Percentiles rank a stretch among this genome's conserved stretches.
Conservation (phyloP, 2,329 filamentous ascomycete genomes). For the Trichocomaceae sp. region DNA sequence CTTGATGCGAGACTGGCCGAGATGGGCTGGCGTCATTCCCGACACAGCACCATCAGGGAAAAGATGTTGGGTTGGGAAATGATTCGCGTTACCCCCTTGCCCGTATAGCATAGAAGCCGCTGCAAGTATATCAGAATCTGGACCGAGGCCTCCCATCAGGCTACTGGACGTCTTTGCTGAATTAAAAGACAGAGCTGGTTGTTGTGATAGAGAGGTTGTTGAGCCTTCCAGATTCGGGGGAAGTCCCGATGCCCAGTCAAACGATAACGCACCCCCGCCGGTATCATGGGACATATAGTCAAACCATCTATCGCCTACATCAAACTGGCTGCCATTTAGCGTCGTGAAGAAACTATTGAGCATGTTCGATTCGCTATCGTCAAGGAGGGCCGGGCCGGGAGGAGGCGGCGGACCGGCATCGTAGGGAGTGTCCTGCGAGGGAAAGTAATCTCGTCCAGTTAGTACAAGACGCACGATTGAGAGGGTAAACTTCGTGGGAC, state of each 20-base stretch:
- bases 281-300: conserved; percentile 23
- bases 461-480: conserved; percentile 1
- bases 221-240: conserved; percentile 62
- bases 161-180: conserved; percentile 22
- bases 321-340: conserved; percentile 34
- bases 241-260: conserved; percentile 44
- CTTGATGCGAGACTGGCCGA: conserved; percentile 18
- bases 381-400: conserved; percentile 58
- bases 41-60: conserved; percentile 21
- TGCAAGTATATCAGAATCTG: conserved; percentile 49
- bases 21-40: conserved; percentile 18
- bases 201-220: conserved; percentile 56
- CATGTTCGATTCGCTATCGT: conserved; percentile 51
- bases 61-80: conserved; percentile 21
- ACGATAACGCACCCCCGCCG: conserved; percentile 21
- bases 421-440: conserved; percentile 30
- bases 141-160: conserved; percentile 19
- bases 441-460: conserved; percentile 25
- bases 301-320: conserved; percentile 35
- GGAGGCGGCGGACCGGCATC: conserved; percentile 56
- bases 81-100: conserved; percentile 26
- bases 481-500: conserved; percentile 26
- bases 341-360: conserved; percentile 46
- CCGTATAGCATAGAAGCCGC: conserved; percentile 47
- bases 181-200: conserved; percentile 29